A percentile compares a stretch with the other conserved stretches of the same genome.
Evolutionary conservation across 2,329 filamentous ascomycete species (phyloP).

Genomic region (Epichloe gansuensis): DNA sequence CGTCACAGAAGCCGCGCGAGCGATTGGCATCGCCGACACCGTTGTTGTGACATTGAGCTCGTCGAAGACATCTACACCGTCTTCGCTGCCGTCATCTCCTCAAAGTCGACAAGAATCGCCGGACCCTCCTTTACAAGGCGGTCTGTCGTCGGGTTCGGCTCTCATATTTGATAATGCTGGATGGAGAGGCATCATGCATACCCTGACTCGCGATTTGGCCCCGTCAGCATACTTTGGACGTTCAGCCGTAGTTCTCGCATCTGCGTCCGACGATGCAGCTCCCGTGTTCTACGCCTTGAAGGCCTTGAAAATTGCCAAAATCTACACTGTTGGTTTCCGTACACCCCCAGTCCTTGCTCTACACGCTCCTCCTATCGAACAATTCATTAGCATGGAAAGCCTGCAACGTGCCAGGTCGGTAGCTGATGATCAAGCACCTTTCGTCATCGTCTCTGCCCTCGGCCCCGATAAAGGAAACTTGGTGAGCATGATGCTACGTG

Average conservation of each 20-base stretch:
- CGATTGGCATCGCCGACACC: constrained; percentile 73
- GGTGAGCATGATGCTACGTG: constrained; percentile 64
- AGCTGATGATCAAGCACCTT: constrained; percentile 47
- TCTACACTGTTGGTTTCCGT: constrained; percentile 76
- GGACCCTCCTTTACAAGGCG: constrained; percentile 15
- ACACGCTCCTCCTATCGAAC: constrained; percentile 57
- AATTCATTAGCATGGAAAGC: constrained; percentile 63
- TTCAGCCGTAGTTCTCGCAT: constrained; percentile 64
- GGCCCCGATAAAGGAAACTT: constrained; percentile 67
- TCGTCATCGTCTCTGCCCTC: constrained; percentile 70
- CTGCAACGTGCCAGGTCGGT: constrained; percentile 40
- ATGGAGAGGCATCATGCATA: constrained; percentile 77
- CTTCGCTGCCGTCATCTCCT: constrained; percentile 37
- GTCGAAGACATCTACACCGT: constrained; percentile 30
- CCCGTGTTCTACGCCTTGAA: constrained; percentile 69
- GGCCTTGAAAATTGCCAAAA: constrained; percentile 62
- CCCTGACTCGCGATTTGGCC: constrained; percentile 68
- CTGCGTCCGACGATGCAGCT: constrained; percentile 61
- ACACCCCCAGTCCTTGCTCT: constrained; percentile 48
- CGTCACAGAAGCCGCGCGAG: constrained; percentile 63
- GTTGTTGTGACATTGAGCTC: constrained; percentile 50
- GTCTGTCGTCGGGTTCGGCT: constrained; percentile 35
- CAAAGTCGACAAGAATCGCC: constrained; percentile 20
- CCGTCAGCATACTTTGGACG: constrained; percentile 70
- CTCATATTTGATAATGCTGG: constrained; percentile 72